These are phyloP conservation scores for Boletales sp. DNA, from an alignment of 768 basidiomycete species.

Conservation along the genomic window DNA sequence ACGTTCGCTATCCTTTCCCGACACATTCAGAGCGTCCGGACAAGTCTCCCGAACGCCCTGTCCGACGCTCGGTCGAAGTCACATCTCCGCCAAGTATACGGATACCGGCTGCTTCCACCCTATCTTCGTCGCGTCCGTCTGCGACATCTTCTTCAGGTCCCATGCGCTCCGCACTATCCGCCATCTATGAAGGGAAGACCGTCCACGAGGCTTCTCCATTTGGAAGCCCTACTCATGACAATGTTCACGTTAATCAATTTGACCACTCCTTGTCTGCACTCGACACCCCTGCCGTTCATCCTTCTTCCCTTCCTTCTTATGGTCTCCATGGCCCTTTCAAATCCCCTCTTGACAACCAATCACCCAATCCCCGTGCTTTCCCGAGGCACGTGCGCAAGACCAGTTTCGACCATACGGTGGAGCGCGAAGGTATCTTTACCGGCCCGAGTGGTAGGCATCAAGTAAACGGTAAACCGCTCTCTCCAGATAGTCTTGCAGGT, in stretches of 20 bases:
- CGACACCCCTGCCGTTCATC: constrained; percentile 51
- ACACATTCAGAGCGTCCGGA: constrained; percentile 22
- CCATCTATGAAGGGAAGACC: constrained; percentile 43
- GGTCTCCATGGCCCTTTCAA: constrained; percentile 59
- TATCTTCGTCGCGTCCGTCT: constrained; percentile 46
- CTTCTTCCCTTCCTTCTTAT: constrained; percentile 71
- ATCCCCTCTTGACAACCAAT: constrained; percentile 27
- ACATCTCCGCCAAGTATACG: constrained; percentile 31
- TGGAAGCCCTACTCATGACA: constrained; percentile 32
- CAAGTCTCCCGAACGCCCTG: constrained; percentile 26
- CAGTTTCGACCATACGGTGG: constrained; percentile 91
- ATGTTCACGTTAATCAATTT: constrained; percentile 31
- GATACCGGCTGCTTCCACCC: constrained; percentile 40
- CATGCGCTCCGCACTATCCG: constrained; percentile 42
- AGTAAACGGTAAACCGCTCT: constrained; percentile 71
- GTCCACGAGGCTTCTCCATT: constrained; percentile 35
- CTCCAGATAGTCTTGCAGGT: constrained; percentile 60
- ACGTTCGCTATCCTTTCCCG: constrained; percentile 46
- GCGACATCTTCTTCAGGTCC: constrained; percentile 39
- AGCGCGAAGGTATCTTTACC: constrained; percentile 56
- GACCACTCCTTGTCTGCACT: constrained; percentile 38
- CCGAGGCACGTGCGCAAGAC: constrained; percentile 90
- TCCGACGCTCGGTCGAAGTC: constrained; percentile 20
- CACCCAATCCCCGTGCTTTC: constrained; percentile 51
- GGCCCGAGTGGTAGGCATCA: constrained; percentile 71